phyloP scores from a whole-genome alignment of 495 filamentous ascomycete genomes.

The Daldinia decipiens region DNA sequence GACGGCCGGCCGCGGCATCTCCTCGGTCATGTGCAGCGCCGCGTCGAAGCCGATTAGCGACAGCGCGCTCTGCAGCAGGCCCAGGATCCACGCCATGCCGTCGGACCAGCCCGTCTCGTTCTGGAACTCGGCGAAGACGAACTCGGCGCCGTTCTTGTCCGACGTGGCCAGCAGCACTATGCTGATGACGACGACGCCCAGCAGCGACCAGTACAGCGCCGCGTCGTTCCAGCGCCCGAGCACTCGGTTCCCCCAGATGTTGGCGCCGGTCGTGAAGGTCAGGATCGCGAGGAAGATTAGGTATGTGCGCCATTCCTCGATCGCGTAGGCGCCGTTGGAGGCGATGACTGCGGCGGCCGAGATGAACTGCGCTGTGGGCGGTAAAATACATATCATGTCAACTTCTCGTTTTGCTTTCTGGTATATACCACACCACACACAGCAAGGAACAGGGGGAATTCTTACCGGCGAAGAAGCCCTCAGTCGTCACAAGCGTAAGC shows the following conservation, averaged over 20 bases:
- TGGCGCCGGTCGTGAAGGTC: conserved; percentile 48
- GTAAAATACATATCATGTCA: conserved; percentile 1
- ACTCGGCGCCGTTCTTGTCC: conserved; percentile 51
- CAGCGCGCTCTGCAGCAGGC: conserved; percentile 69
- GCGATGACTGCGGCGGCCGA: conserved; percentile 50
- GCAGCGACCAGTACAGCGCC: conserved; percentile 52
- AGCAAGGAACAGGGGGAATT: neutral
- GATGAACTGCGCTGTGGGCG: conserved; percentile 46
- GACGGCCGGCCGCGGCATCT: conserved; percentile 52
- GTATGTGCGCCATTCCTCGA: conserved; percentile 48
- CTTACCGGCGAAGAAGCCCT: conserved; percentile 52
- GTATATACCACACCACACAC: too few relatives aligned
- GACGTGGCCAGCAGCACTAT: conserved; percentile 51
- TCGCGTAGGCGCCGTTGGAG: conserved; percentile 45
- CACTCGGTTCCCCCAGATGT: conserved; percentile 50
- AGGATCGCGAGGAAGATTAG: conserved; percentile 50
- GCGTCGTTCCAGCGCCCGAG: conserved; percentile 50
- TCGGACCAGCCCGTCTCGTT: conserved; percentile 72
- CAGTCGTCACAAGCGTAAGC: conserved; percentile 53
- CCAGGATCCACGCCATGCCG: conserved; percentile 71
- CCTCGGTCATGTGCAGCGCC: conserved; percentile 69
- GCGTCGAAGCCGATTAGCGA: conserved; percentile 72
- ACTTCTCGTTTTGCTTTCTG: neutral
- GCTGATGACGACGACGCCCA: conserved; percentile 53
- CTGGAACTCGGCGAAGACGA: conserved; percentile 67